These are phyloP conservation scores for Martensiomyces pterosporus DNA, from an alignment of 192 early-diverging fungal species.

Conservation along the genomic window DNA sequence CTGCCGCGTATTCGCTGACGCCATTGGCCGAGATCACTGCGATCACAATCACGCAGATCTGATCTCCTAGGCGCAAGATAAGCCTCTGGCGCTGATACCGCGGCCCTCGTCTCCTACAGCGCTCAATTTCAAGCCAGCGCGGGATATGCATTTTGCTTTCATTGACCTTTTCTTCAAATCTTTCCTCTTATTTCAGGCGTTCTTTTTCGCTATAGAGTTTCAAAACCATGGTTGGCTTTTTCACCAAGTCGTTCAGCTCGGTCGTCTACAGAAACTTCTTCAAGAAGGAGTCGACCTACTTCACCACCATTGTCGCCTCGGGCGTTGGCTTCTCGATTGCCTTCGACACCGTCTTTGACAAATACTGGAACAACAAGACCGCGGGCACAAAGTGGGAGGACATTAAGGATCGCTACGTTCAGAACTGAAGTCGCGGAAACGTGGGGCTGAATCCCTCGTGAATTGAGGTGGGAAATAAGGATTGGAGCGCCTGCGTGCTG, in stretches of 20 bases:
- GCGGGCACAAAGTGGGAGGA: slow-evolving; percentile 50
- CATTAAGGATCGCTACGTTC: slow-evolving; percentile 40
- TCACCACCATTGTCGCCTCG: slow-evolving; percentile 33
- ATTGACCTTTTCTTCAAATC: neutral
- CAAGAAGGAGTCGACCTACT: slow-evolving; percentile 52
- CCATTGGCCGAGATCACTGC: too few relatives aligned
- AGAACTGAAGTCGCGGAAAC: slow-evolving; percentile 13
- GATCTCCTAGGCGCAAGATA: too few relatives aligned
- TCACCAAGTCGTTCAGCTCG: slow-evolving; percentile 35
- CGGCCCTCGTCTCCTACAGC: too few relatives aligned
- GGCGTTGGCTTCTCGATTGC: slow-evolving; percentile 35
- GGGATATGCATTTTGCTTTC: too few relatives aligned
- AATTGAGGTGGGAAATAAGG: too few relatives aligned
- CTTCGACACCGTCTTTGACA: slow-evolving; percentile 45
- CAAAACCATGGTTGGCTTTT: slow-evolving; percentile 38
- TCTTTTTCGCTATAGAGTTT: neutral
- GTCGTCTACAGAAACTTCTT: slow-evolving; percentile 45
- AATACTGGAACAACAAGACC: slow-evolving; percentile 48
- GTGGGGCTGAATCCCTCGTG: neutral
- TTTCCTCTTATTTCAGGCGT: neutral
- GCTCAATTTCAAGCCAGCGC: too few relatives aligned
- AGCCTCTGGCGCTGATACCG: too few relatives aligned
- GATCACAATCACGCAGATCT: too few relatives aligned
- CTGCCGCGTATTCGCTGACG: too few relatives aligned
- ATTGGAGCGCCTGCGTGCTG: neutral